These are phyloP conservation scores for Saturnispora bothae DNA, from an alignment of 805 yeast species.

Conservation along the genomic window DNA sequence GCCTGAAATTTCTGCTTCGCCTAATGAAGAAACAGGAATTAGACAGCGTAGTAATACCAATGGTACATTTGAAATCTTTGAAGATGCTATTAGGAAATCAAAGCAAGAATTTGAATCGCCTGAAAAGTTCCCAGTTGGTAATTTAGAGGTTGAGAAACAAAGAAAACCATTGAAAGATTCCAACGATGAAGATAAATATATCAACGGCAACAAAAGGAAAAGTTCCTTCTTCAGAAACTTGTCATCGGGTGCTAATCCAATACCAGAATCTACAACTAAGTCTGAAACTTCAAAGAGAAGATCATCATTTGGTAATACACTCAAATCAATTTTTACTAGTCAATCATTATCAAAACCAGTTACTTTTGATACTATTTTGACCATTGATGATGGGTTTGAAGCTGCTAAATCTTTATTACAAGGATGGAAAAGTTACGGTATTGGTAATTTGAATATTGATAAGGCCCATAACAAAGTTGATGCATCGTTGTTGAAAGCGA, in stretches of 20 bases:
- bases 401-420: conserved; percentile 52
- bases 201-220: conserved; percentile 14
- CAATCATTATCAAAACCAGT: conserved; percentile 10
- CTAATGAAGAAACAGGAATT: conserved; percentile 23
- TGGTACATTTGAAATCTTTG: conserved; percentile 19
- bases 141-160: conserved; percentile 26
- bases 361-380: conserved; percentile 27
- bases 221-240: conserved; percentile 36
- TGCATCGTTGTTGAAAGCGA: conserved; percentile 54
- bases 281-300: conserved; percentile 10
- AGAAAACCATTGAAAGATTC: conserved; percentile 10
- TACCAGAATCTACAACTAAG: conserved; percentile 4
- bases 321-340: conserved; percentile 32
- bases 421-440: conserved; percentile 65
- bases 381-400: conserved; percentile 47
- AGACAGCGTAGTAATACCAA: conserved; percentile 14
- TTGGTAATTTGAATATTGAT: conserved; percentile 42
- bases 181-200: conserved; percentile 10
- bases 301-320: conserved; percentile 32
- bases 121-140: conserved; percentile 2
- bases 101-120: conserved; percentile 13
- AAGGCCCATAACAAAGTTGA: conserved; percentile 35
- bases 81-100: conserved; percentile 15
- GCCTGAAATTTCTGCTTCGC: conserved; percentile 36
- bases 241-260: conserved; percentile 18